Conservation (phyloP, 2,329 filamentous ascomycete species). For the Arthrinium puccinioides region DNA sequence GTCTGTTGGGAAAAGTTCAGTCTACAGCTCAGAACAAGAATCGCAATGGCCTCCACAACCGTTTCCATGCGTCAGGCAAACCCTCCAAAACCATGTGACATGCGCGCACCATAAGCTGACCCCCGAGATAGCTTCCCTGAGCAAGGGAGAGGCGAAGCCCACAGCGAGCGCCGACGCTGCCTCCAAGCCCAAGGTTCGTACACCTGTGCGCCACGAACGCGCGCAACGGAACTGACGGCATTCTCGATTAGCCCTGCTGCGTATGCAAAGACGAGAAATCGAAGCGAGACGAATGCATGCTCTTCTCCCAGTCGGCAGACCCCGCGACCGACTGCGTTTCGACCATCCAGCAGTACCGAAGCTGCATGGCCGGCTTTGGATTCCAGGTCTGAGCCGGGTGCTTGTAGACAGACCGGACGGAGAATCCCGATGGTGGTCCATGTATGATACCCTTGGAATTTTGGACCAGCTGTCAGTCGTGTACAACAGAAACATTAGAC, state of each 20-base stretch:
- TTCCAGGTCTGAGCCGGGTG: constrained; percentile 64
- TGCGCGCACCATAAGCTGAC: not conserved
- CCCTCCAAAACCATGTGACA: not conserved
- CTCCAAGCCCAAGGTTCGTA: constrained; percentile 24
- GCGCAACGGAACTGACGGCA: constrained; percentile 3
- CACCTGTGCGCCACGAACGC: not conserved
- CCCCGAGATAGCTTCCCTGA: constrained; percentile 15
- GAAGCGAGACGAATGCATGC: constrained; percentile 94
- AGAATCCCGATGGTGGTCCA: too few relatives aligned
- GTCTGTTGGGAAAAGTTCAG: too few relatives aligned
- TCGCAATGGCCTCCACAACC: constrained; percentile 2
- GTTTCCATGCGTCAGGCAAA: not conserved
- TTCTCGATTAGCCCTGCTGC: constrained; percentile 70
- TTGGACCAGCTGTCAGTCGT: too few relatives aligned
- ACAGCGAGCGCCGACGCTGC: constrained; percentile 13
- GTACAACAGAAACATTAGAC: too few relatives aligned
- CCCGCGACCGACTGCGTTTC: constrained; percentile 77
- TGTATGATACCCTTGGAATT: too few relatives aligned
- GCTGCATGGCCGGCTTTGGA: constrained; percentile 88
- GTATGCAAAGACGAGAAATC: constrained; percentile 96
- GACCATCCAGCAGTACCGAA: constrained; percentile 77
- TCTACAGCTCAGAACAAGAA: not conserved
- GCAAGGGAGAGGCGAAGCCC: constrained; percentile 16
- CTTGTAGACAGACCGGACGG: too few relatives aligned
- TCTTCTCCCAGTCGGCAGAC: constrained; percentile 81